Conservation (phyloP, 2,329 filamentous ascomycete species). For the Hypoxylon sp. region DNA sequence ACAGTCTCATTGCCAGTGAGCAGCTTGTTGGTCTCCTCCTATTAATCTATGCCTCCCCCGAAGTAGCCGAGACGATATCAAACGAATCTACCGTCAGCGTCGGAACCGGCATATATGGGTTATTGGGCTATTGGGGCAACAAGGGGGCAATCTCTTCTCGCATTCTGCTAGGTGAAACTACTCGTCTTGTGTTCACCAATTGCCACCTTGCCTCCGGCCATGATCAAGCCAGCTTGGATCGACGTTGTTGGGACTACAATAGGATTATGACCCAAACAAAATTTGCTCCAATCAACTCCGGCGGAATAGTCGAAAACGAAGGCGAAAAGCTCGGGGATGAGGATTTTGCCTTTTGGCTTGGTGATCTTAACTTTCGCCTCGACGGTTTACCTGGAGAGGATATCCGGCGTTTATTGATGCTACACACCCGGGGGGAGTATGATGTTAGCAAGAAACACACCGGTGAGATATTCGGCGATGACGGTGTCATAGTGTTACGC, state of each 20-base stretch:
- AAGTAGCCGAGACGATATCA: constrained; percentile 79
- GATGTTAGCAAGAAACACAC: constrained; percentile 64
- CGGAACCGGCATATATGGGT: constrained; percentile 88
- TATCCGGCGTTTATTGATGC: constrained; percentile 84
- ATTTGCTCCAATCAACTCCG: constrained; percentile 80
- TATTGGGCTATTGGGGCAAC: constrained; percentile 95
- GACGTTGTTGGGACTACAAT: constrained; percentile 89
- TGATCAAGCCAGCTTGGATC: constrained; percentile 81
- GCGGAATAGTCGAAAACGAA: constrained; percentile 76
- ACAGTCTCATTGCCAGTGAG: constrained; percentile 81
- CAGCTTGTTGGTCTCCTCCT: constrained; percentile 90
- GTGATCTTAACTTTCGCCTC: constrained; percentile 94
- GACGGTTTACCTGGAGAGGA: constrained; percentile 91
- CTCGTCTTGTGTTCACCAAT: constrained; percentile 90
- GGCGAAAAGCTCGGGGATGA: constrained; percentile 84
- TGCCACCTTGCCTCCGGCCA: constrained; percentile 90
- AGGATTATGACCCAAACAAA: constrained; percentile 83
- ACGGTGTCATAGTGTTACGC: constrained; percentile 66
- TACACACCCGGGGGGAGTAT: constrained; percentile 87
- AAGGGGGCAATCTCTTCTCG: constrained; percentile 90
- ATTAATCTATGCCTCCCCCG: constrained; percentile 86
- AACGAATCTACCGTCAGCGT: constrained; percentile 87
- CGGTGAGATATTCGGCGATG: constrained; percentile 61
- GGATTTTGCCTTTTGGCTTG: constrained; percentile 96
- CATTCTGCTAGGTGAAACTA: constrained; percentile 89